phyloP scores from a whole-genome alignment of 2,329 filamentous ascomycete genomes.

The Colletotrichum graminicola region DNA sequence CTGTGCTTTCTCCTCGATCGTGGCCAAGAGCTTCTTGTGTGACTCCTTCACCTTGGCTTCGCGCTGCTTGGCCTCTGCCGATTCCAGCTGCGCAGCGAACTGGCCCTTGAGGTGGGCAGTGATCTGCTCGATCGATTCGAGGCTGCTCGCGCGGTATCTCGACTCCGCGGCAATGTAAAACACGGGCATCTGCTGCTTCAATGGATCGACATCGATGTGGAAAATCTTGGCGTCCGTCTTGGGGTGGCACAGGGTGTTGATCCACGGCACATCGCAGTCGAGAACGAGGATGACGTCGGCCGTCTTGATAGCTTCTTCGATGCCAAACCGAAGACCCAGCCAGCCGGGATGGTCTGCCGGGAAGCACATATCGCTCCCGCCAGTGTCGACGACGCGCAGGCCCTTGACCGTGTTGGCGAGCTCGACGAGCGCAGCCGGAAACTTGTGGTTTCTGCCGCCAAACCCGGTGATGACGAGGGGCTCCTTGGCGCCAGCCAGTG shows the following conservation, averaged over 20 bases:
- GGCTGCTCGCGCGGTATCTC: conserved; percentile 75
- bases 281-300: conserved; percentile 89
- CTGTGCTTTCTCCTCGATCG: conserved; percentile 67
- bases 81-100: conserved; percentile 55
- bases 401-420: conserved; percentile 77
- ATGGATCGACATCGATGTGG: conserved; percentile 74
- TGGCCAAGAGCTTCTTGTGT: conserved; percentile 69
- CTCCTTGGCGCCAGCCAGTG: conserved; percentile 72
- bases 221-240: conserved; percentile 66
- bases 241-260: conserved; percentile 78
- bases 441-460: conserved; percentile 74
- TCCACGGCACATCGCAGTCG: conserved; percentile 94
- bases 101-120: conserved; percentile 67
- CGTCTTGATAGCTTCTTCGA: conserved; percentile 77
- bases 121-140: conserved; percentile 77
- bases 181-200: conserved; percentile 79
- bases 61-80: conserved; percentile 54
- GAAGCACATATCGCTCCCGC: conserved; percentile 86
- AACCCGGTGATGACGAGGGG: conserved; percentile 81
- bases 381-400: conserved; percentile 79
- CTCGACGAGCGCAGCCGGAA: conserved; percentile 72
- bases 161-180: conserved; percentile 77
- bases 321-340: conserved; percentile 79
- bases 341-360: conserved; percentile 77
- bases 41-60: conserved; percentile 68